phyloP scores from a whole-genome alignment of 2,329 filamentous ascomycete genomes.

The Penicillium hesseltinei region DNA sequence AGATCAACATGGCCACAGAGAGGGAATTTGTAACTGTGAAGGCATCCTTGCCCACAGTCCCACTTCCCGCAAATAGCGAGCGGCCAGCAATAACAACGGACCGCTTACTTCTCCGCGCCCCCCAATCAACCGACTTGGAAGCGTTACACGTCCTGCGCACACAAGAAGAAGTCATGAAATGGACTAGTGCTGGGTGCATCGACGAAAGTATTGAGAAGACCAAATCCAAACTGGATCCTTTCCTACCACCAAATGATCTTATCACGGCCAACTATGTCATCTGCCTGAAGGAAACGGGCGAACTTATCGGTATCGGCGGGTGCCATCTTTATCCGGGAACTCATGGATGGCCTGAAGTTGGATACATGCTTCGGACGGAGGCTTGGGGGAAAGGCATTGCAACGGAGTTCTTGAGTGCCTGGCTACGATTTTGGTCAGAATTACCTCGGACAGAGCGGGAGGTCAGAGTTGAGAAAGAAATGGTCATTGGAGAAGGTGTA shows the following conservation, averaged over 20 bases:
- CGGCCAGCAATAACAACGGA: slow-evolving; percentile 9
- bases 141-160: slow-evolving; percentile 11
- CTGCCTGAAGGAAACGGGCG: slow-evolving; percentile 13
- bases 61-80: slow-evolving; percentile 9
- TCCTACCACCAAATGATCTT: slow-evolving; percentile 12
- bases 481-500: slow-evolving; percentile 4
- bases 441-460: slow-evolving; percentile 10
- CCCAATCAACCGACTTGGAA: slow-evolving; percentile 10
- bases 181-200: slow-evolving; percentile 9
- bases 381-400: slow-evolving; percentile 14
- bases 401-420: slow-evolving; percentile 13
- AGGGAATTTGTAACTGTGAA: slow-evolving; percentile 5
- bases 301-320: slow-evolving; percentile 13
- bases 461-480: slow-evolving; percentile 5
- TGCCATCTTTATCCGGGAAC: slow-evolving; percentile 11
- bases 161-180: slow-evolving; percentile 15
- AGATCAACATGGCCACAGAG: neutral
- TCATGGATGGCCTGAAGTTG: slow-evolving; percentile 15
- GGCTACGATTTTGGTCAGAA: slow-evolving; percentile 9
- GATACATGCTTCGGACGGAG: slow-evolving; percentile 13
- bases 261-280: slow-evolving; percentile 13
- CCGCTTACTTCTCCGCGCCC: slow-evolving; percentile 9
- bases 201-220: slow-evolving; percentile 11
- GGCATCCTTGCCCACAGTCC: slow-evolving; percentile 10
- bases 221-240: slow-evolving; percentile 9